Conservation (phyloP, 1,139 yeast species). For the Nematodospora anomalae region DNA sequence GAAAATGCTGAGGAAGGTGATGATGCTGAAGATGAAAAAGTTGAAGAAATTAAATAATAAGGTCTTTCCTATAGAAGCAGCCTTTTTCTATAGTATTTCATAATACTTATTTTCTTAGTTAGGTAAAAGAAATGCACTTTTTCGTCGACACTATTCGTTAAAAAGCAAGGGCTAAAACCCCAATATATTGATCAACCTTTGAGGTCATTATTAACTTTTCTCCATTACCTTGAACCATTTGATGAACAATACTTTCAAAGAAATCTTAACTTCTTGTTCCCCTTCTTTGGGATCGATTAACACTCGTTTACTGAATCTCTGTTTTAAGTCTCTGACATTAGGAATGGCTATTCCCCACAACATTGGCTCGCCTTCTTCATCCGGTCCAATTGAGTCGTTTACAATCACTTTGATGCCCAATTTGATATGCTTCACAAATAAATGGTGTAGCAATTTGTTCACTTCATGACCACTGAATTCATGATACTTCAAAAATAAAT, state of each 20-base stretch:
- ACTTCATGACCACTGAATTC: constrained; percentile 12
- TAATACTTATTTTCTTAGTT: no score
- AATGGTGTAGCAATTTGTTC: constrained; percentile 11
- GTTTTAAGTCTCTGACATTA: background rate
- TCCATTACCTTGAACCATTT: constrained; percentile 11
- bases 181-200: no score
- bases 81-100: no score
- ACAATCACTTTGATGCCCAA: constrained; percentile 5
- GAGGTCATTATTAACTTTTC: no score
- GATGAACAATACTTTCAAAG: constrained; percentile 9
- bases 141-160: no score
- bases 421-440: constrained; percentile 6
- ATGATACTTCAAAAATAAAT: constrained; percentile 3
- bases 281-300: background rate
- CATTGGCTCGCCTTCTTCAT: constrained; percentile 7
- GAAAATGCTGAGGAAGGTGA: constrained; percentile 32
- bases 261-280: constrained; percentile 2
- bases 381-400: constrained; percentile 9
- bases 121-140: no score
- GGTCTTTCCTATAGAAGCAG: no score
- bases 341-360: background rate
- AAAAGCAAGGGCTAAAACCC: no score
- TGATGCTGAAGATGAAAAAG: constrained; percentile 31
- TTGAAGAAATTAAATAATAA: constrained; percentile 25
- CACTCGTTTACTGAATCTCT: background rate